Evolutionary conservation across 805 yeast species (phyloP).

Genomic region (Pichia thaimueangensis): DNA sequence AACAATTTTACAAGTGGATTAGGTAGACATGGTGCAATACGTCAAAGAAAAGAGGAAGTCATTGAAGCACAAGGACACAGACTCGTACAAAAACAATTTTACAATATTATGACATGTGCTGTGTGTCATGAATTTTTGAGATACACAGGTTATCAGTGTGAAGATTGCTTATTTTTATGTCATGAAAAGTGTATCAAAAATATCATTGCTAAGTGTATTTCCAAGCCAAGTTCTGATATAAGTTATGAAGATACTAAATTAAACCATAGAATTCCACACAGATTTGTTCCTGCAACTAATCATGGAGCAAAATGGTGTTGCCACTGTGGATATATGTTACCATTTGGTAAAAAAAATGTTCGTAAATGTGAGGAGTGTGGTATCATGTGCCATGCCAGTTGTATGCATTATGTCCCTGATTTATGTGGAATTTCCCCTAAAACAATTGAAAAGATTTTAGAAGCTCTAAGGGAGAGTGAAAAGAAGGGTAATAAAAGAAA

Average conservation of each 20-base stretch:
- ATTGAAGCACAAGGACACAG: constrained; percentile 96
- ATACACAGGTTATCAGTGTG: constrained; percentile 81
- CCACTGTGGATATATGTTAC: constrained; percentile 94
- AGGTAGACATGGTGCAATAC: constrained; percentile 97
- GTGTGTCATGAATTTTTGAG: constrained; percentile 93
- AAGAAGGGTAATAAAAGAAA: constrained; percentile 2
- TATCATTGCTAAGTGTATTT: constrained; percentile 78
- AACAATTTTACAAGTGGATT: constrained; percentile 54
- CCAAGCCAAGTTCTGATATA: constrained; percentile 62
- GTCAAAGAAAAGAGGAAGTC: constrained; percentile 85
- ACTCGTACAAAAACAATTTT: constrained; percentile 90
- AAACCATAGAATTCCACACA: constrained; percentile 95
- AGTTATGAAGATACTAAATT: constrained; percentile 73
- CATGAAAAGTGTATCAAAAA: constrained; percentile 76
- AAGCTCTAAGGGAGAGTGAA: constrained; percentile 46
- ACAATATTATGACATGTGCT: constrained; percentile 96
- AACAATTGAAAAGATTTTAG: constrained; percentile 83
- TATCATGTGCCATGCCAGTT: constrained; percentile 85
- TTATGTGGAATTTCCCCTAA: constrained; percentile 99
- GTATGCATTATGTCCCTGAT: constrained; percentile 94
- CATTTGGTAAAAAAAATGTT: constrained; percentile 90
- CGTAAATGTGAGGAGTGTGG: constrained; percentile 93
- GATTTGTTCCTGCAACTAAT: constrained; percentile 87
- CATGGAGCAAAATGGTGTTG: constrained; percentile 99
- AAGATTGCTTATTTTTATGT: constrained; percentile 74